phyloP scores from a whole-genome alignment of 2,329 filamentous ascomycete species.

The Fusarium sp. region DNA sequence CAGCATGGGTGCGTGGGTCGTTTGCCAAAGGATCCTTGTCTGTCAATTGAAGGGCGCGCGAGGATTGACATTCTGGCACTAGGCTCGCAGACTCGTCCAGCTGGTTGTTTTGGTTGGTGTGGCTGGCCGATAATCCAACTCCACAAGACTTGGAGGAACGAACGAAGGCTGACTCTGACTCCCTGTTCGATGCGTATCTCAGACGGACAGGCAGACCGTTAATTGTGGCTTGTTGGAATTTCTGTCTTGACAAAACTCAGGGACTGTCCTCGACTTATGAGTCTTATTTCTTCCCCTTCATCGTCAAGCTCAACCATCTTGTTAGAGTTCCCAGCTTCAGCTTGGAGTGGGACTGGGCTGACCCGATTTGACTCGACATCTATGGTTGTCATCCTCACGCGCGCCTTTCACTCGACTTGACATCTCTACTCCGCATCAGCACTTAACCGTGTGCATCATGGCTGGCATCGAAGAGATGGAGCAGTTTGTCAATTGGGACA shows the following conservation, averaged over 20 bases:
- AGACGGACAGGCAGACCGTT: constrained; percentile 25
- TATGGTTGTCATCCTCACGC: constrained; percentile 30
- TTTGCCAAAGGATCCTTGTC: constrained; percentile 35
- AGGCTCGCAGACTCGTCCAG: constrained; percentile 40
- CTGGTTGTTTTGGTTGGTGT: constrained; percentile 29
- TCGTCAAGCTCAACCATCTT: constrained; percentile 17
- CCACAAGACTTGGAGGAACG: constrained; percentile 23
- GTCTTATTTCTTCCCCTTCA: constrained; percentile 21
- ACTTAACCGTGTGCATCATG: constrained; percentile 44
- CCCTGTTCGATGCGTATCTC: constrained; percentile 24
- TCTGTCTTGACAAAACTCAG: constrained; percentile 44
- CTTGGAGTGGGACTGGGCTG: constrained; percentile 19
- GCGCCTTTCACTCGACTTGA: constrained; percentile 42
- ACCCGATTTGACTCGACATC: constrained; percentile 7
- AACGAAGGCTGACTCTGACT: constrained; percentile 32
- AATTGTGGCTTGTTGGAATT: constrained; percentile 17
- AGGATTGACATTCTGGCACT: constrained; percentile 42
- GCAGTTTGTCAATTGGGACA: constrained; percentile 73
- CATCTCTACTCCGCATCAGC: constrained; percentile 27
- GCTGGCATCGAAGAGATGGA: constrained; percentile 65
- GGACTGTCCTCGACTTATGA: constrained; percentile 22
- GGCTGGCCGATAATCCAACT: constrained; percentile 35
- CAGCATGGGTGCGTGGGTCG: constrained; percentile 26
- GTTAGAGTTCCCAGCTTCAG: constrained; percentile 14
- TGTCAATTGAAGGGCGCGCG: constrained; percentile 48